Evolutionary conservation across 768 basidiomycete genomes (phyloP).

Genomic region (Xanthoconium stramineum): DNA sequence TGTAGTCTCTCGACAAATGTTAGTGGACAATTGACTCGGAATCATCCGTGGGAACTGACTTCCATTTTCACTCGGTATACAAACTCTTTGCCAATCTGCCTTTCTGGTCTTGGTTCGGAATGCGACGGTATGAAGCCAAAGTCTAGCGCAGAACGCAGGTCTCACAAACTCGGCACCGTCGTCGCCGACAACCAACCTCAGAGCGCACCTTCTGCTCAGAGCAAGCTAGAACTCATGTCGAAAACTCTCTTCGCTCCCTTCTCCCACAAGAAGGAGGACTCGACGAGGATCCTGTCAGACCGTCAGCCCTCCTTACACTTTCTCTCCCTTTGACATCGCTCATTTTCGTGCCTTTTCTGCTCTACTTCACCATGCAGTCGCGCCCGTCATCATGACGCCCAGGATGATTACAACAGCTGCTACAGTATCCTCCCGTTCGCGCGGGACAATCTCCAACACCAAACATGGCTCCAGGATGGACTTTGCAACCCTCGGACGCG

Average conservation of each 20-base stretch:
- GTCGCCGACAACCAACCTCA: not conserved
- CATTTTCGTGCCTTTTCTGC: not conserved
- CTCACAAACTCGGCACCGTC: not conserved
- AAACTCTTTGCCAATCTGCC: too few relatives aligned
- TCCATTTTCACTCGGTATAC: not conserved
- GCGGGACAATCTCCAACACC: slow-evolving; percentile 31
- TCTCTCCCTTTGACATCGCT: not conserved
- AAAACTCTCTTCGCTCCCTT: slow-evolving; percentile 73
- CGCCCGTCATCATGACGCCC: slow-evolving; percentile 88
- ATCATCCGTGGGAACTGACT: slow-evolving; percentile 3
- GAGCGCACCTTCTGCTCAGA: slow-evolving; percentile 27
- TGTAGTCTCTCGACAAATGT: too few relatives aligned
- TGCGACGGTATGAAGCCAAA: slow-evolving; percentile 19
- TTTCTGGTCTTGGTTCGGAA: slow-evolving; percentile 12
- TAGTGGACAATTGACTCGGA: too few relatives aligned
- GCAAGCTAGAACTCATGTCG: slow-evolving; percentile 61
- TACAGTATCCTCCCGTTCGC: slow-evolving; percentile 56
- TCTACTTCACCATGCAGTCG: slow-evolving; percentile 45
- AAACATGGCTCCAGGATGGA: slow-evolving; percentile 44
- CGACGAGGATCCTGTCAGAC: slow-evolving; percentile 70
- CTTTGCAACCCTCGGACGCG: slow-evolving; percentile 78
- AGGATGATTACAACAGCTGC: slow-evolving; percentile 71
- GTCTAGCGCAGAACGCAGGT: not conserved
- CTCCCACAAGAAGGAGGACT: slow-evolving; percentile 53
- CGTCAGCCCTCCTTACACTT: slow-evolving; percentile 43